Base-by-base conservation (phyloP, 352 stramenopile species). In the Phytophthora boehmeriae region DNA sequence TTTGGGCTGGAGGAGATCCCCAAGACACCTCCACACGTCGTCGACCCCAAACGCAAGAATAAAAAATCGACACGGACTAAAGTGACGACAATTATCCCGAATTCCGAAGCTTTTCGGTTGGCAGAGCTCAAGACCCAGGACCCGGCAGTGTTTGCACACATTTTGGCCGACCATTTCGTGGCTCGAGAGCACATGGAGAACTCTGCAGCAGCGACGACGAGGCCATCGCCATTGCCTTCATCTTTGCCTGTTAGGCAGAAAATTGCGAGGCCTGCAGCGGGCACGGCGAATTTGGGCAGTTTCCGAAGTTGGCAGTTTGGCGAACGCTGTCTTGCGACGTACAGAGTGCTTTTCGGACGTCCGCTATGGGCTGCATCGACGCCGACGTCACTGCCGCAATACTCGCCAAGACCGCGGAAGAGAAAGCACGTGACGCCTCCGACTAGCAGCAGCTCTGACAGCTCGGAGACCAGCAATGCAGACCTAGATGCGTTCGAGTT, bases 301-400 rank as follows among this genome's bases (percentile, higher is more conserved):
- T 59, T 75, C 32, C 16, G 45, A 8, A 62, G 45, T 32, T 82
- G 73, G 70, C 34, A 65, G n/a, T 54, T 48, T 5, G 59, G 71
- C 1, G 62, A 70, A 14, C 49, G 63, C 2, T 83, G 67, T 50
- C 54, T 75, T 23, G 75, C 75, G 14, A 84, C 75, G 35, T 84
- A 78, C 36, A 73, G 75, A 30, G 75, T 82, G 56, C 62, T 84
- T 13, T 82, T 78, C 27, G 75, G 70, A 0, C 66, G 74, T 1
- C 69, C 75, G 14, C 34, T 81, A 23, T 68, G 69, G 54, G 1
- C 42, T 2, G 22, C 42, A 4, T 64, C 41, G 25, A 45, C 52
- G n/a, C 19, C 48, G 3, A 49, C 41, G 19, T 34, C 45, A 0
- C 23, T 60, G 22, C 27, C 43, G n/a, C 16, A 14, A 17, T 11